These are phyloP conservation scores for Parastagonospora avenae DNA, from an alignment of 2,329 filamentous ascomycete genomes.

Conservation along the genomic window DNA sequence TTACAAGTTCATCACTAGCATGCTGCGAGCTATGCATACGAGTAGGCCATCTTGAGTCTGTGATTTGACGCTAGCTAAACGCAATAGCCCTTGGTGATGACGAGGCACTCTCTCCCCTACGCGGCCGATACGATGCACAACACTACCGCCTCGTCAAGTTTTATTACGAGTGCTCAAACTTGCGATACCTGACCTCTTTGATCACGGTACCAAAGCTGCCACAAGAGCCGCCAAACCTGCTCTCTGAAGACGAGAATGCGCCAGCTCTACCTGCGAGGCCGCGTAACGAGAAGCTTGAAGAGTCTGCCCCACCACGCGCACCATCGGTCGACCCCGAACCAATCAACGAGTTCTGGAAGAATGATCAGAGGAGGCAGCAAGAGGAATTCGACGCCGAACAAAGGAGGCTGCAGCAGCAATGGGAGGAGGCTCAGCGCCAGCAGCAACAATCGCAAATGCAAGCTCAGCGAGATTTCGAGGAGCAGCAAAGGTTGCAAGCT, in stretches of 20 bases:
- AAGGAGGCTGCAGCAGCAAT: slow-evolving; percentile 82
- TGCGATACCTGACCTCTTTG: slow-evolving; percentile 92
- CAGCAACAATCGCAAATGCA: slow-evolving; percentile 84
- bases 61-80: slow-evolving; percentile 11
- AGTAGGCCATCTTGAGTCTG: slow-evolving; percentile 60
- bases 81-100: slow-evolving; percentile 81
- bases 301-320: slow-evolving; percentile 67
- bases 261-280: slow-evolving; percentile 83
- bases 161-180: slow-evolving; percentile 98
- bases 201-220: slow-evolving; percentile 96
- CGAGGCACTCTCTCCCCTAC: slow-evolving; percentile 86
- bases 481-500: slow-evolving; percentile 83
- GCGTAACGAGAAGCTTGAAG: slow-evolving; percentile 67
- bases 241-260: slow-evolving; percentile 79
- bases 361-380: slow-evolving; percentile 87
- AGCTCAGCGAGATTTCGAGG: slow-evolving; percentile 93
- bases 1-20: slow-evolving; percentile 99
- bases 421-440: slow-evolving; percentile 77
- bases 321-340: slow-evolving; percentile 85
- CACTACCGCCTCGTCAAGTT: slow-evolving; percentile 97
- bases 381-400: slow-evolving; percentile 96
- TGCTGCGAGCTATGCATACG: slow-evolving; percentile 96
- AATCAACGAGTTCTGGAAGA: slow-evolving; percentile 98
- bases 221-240: slow-evolving; percentile 87
- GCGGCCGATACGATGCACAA: slow-evolving; percentile 89